Percentiles rank a stretch among this genome's conserved stretches.
Evolutionary conservation across 805 yeast species (phyloP).

Genomic region (Candida railenensis): DNA sequence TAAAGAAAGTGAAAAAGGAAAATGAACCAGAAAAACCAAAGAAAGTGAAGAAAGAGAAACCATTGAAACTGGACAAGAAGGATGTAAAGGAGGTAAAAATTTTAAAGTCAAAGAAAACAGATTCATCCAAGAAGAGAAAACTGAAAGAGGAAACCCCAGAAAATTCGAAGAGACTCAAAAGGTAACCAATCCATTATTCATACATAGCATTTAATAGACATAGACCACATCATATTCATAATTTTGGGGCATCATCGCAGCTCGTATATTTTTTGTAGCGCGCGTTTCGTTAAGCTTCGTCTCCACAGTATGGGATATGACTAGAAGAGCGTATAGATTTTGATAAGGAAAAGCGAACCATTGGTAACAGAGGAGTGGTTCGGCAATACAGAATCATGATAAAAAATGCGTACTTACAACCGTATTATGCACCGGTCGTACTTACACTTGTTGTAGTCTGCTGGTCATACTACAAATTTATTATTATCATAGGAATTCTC

Average conservation of each 20-base stretch:
- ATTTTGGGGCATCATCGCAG: constrained; percentile 8
- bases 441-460: not conserved
- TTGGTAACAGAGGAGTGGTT: not conserved
- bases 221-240: constrained; percentile 15
- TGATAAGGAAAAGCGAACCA: too few relatives aligned
- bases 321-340: too few relatives aligned
- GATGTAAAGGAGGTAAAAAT: constrained; percentile 6
- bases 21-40: not conserved
- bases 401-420: not conserved
- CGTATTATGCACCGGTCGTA: not conserved
- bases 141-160: constrained; percentile 13
- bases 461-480: not conserved
- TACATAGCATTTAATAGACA: constrained; percentile 24
- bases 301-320: too few relatives aligned
- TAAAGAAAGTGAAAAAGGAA: constrained; percentile 2
- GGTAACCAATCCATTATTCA: not conserved
- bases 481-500: not conserved
- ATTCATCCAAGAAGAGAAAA: constrained; percentile 7
- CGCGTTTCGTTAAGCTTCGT: too few relatives aligned
- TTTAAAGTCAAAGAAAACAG: not conserved
- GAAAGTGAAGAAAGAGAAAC: constrained; percentile 14
- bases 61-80: constrained; percentile 12
- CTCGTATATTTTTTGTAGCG: too few relatives aligned
- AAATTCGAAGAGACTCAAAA: not conserved
- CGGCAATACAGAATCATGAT: not conserved